Conservation (phyloP, 306 rosid genomes). For the Pachyrhizus erosus region DNA sequence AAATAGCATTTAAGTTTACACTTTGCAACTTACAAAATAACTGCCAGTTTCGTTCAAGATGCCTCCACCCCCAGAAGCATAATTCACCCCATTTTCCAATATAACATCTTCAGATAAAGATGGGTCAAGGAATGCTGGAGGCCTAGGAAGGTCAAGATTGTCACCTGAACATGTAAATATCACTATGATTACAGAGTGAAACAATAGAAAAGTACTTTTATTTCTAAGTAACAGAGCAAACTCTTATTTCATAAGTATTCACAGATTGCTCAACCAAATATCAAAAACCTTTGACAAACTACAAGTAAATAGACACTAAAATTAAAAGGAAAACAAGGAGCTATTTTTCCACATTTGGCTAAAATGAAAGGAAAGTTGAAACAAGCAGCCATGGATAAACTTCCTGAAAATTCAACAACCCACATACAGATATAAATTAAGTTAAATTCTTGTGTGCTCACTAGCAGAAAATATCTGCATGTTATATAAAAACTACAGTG, state of each 20-base stretch:
- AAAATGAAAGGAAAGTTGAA: background rate
- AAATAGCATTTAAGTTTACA: background rate
- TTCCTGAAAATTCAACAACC: background rate
- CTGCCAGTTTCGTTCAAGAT: slow-evolving; percentile 88
- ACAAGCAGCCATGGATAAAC: background rate
- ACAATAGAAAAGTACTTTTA: background rate
- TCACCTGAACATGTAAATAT: slow-evolving; percentile 66
- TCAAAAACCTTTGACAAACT: background rate
- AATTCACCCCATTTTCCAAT: slow-evolving; percentile 82
- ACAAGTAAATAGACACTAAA: background rate
- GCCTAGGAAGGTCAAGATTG: slow-evolving; percentile 74
- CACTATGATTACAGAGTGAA: background rate
- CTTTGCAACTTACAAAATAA: slow-evolving; percentile 68
- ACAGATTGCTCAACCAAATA: background rate
- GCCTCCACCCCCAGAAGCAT: slow-evolving; percentile 97
- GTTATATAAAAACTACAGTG: background rate
- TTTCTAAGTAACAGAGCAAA: background rate
- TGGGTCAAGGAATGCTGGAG: slow-evolving; percentile 89
- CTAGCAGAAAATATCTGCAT: background rate
- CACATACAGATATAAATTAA: background rate
- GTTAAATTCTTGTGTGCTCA: background rate
- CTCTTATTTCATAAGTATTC: background rate
- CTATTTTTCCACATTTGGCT: background rate
- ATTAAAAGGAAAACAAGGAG: background rate
- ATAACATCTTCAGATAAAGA: slow-evolving; percentile 72